Evolutionary conservation across 1,284 basidiomycete species (phyloP).

Genomic region (Inonotus obliquus): DNA sequence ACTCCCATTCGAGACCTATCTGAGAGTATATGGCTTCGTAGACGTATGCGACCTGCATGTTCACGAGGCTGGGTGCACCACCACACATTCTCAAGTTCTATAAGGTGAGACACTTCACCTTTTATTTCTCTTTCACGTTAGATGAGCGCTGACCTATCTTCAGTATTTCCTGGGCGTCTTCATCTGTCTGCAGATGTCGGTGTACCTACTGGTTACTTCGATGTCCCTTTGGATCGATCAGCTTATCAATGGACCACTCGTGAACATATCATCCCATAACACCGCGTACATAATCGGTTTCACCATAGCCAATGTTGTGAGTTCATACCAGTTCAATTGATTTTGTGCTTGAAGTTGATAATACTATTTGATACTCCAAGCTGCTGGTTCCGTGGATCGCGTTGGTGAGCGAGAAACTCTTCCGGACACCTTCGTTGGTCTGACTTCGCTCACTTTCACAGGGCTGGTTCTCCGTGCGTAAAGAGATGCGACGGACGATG

Average conservation of each 20-base stretch:
- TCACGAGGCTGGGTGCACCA: constrained; percentile 52
- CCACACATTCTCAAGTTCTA: constrained; percentile 44
- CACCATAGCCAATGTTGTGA: neutral
- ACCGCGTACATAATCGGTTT: constrained; percentile 29
- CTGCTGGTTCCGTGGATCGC: constrained; percentile 47
- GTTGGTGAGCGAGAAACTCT: constrained; percentile 12
- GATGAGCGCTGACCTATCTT: neutral
- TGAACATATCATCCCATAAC: constrained; percentile 38
- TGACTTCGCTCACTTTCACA: neutral
- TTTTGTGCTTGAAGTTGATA: neutral
- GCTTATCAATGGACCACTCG: constrained; percentile 42
- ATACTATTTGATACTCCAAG: neutral
- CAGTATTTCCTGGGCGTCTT: constrained; percentile 52
- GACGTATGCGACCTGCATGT: constrained; percentile 40
- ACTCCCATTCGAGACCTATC: neutral
- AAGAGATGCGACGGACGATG: constrained; percentile 16
- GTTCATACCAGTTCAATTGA: no score
- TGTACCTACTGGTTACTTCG: constrained; percentile 46
- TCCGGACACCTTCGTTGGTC: neutral
- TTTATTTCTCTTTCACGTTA: neutral
- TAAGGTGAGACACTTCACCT: constrained; percentile 10
- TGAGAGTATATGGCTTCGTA: neutral
- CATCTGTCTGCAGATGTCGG: constrained; percentile 52
- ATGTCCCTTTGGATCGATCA: constrained; percentile 54
- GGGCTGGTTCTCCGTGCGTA: constrained; percentile 17